Evolutionary conservation across 2,329 filamentous ascomycete genomes (phyloP).

Genomic region (Aspergillus sp.): DNA sequence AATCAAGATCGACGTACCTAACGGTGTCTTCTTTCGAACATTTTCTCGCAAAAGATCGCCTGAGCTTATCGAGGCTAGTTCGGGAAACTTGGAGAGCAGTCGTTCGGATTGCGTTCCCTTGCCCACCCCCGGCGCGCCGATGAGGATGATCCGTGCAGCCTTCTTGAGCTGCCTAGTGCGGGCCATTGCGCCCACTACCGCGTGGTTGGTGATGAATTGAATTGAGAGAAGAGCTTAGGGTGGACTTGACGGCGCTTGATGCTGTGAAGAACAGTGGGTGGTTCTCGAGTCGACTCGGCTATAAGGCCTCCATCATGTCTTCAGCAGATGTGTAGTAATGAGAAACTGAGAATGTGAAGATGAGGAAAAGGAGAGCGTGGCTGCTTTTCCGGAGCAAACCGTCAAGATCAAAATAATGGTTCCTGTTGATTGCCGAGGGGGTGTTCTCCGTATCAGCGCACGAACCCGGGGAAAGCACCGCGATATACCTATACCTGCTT

Average conservation of each 20-base stretch:
- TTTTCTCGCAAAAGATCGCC: slow-evolving; percentile 91
- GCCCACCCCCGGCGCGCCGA: slow-evolving; percentile 94
- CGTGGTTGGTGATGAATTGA: background rate
- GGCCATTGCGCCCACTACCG: slow-evolving; percentile 29
- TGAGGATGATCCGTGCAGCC: slow-evolving; percentile 90
- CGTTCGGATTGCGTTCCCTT: slow-evolving; percentile 96
- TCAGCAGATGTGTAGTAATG: background rate
- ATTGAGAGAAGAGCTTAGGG: background rate
- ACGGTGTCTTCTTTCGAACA: slow-evolving; percentile 83
- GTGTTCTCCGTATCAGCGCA: slow-evolving; percentile 7
- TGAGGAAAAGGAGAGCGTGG: background rate
- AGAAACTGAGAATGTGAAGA: background rate
- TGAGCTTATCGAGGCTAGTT: slow-evolving; percentile 89
- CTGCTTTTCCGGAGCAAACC: background rate
- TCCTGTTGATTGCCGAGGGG: slow-evolving; percentile 13
- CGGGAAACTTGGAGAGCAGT: slow-evolving; percentile 81
- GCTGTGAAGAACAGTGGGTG: background rate
- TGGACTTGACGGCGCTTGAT: background rate
- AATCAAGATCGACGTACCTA: slow-evolving; percentile 62
- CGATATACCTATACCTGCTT: slow-evolving; percentile 31
- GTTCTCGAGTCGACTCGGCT: slow-evolving; percentile 7
- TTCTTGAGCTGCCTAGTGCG: slow-evolving; percentile 63
- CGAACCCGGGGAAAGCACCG: slow-evolving; percentile 28
- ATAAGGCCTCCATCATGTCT: slow-evolving; percentile 20
- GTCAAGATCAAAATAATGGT: slow-evolving; percentile 2